A percentile compares a stretch with the other conserved stretches of the same genome.
These are phyloP conservation scores for Ganoderma sinense DNA, from an alignment of 1,284 basidiomycete genomes.

Conservation along the genomic window DNA sequence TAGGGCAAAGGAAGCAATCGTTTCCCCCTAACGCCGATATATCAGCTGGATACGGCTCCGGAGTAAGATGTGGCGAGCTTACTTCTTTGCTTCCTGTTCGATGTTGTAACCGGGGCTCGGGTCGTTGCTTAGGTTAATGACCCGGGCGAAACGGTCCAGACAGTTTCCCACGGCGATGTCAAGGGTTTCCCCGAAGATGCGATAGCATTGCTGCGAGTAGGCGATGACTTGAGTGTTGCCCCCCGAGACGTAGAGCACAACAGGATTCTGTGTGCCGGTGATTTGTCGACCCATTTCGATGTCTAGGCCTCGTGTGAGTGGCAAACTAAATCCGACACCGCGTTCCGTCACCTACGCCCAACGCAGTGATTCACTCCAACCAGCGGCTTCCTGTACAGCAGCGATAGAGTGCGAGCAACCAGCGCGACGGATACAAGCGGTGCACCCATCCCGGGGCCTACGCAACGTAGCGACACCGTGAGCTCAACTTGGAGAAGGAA, in stretches of 20 bases:
- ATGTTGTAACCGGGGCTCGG: conserved; percentile 99
- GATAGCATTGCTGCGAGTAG: conserved; percentile 95
- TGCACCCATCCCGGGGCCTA: conserved; percentile 98
- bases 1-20: conserved; percentile 89
- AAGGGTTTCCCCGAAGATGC: conserved; percentile 98
- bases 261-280: conserved; percentile 93
- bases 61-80: background rate
- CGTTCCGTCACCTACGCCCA: conserved; percentile 76
- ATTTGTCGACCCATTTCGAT: conserved; percentile 99
- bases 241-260: conserved; percentile 98
- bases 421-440: conserved; percentile 95
- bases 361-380: conserved; percentile 99
- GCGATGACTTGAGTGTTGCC: conserved; percentile 99
- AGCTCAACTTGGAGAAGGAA: background rate
- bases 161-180: conserved; percentile 99
- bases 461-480: background rate
- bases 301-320: conserved; percentile 59
- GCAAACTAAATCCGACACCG: background rate
- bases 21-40: conserved; percentile 59
- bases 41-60: conserved; percentile 1
- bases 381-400: conserved; percentile 91
- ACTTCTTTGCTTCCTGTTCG: conserved; percentile 95
- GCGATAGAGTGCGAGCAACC: conserved; percentile 92
- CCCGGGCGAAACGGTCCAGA: conserved; percentile 95
- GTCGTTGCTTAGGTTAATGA: conserved; percentile 96